A percentile compares a stretch with the other conserved stretches of the same genome.
Evolutionary conservation across 139 green algal genomes (phyloP).

Genomic region (Pseudopediastrum boryanum): DNA sequence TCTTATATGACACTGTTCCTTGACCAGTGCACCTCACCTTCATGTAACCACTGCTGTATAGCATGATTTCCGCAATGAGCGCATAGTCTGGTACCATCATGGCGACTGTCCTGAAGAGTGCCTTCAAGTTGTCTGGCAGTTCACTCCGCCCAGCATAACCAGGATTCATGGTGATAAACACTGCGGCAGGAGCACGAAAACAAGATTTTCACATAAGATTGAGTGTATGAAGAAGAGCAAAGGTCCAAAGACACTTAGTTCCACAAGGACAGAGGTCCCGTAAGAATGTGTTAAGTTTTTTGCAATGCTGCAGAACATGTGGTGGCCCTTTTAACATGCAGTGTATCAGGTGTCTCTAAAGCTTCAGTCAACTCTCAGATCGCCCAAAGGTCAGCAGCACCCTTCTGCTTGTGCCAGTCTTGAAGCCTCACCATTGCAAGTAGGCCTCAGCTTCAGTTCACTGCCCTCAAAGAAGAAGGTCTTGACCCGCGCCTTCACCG

Average conservation of each 20-base stretch:
- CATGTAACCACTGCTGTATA: slow-evolving; percentile 77
- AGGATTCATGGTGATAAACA: slow-evolving; percentile 89
- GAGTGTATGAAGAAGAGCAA: too few relatives aligned
- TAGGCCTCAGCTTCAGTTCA: slow-evolving; percentile 71
- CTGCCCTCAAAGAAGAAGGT: slow-evolving; percentile 81
- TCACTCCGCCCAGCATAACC: slow-evolving; percentile 65
- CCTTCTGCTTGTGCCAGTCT: too few relatives aligned
- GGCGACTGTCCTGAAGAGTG: slow-evolving; percentile 74
- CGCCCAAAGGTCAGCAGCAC: too few relatives aligned
- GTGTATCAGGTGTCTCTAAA: too few relatives aligned
- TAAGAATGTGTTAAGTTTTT: too few relatives aligned
- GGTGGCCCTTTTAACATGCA: too few relatives aligned
- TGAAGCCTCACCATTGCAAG: too few relatives aligned
- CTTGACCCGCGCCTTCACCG: slow-evolving; percentile 71
- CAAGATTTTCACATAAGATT: too few relatives aligned
- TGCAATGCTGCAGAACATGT: too few relatives aligned
- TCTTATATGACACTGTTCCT: neutral
- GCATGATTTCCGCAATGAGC: slow-evolving; percentile 80
- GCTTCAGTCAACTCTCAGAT: too few relatives aligned
- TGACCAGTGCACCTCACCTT: slow-evolving; percentile 24
- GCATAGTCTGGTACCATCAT: slow-evolving; percentile 86
- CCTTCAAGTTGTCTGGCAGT: slow-evolving; percentile 81
- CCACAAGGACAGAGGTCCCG: too few relatives aligned
- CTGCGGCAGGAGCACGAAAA: neutral
- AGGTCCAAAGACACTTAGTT: too few relatives aligned